Base-by-base conservation (phyloP, 352 stramenopile genomes). In the Nothophytophthora sp. region DNA sequence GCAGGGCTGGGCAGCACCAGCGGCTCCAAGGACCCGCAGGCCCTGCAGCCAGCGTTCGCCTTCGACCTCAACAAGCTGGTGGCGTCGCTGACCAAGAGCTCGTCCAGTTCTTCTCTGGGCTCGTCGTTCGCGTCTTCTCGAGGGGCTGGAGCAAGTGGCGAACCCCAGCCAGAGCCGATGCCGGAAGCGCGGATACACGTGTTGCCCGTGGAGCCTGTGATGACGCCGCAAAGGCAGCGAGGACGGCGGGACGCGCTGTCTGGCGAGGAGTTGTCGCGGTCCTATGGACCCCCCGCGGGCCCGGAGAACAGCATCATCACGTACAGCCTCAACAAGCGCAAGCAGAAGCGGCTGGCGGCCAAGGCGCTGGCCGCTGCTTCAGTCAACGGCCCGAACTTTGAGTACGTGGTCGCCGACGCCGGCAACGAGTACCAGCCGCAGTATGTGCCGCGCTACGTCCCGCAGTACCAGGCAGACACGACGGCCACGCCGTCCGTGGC, bases 11-110 rank as follows among this genome's bases (percentile, higher is more conserved):
- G 69, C 22, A 36, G 52, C 30, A 36, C 68, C 11, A n/a, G 36
- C 20, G 58, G 53, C 12, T 69, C 53, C 24, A 69, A 73, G 46
- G 59, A 73, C 42, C 48, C 55, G 22, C 58, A 67, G 49, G 50
- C 46, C 27, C 80, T 81, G 48, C 67, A 79, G 43, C 67, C 68
- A 8, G 56, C 70, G 8, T 85, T 85, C 56, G 70, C 65, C 10
- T 82, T 85, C 27, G 73, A 85, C 20, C 68, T 85, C 29, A 76
- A 85, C 51, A 55, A 67, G n/a, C 57, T 85, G 18, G 70, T 85
- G 50, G 58, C 60, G 7, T 66, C 68, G 40, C 63, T 78, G 19
- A 62, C 57, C n/a, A 72, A 70, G 33, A 43, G 37, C 29, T 61
- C 55, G 2, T 22, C 39, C 24, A 51, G 42, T 29, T 65, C 59